These are phyloP conservation scores for Linanthus parryae DNA, from an alignment of 148 eudicot genomes.

Conservation along the genomic window DNA sequence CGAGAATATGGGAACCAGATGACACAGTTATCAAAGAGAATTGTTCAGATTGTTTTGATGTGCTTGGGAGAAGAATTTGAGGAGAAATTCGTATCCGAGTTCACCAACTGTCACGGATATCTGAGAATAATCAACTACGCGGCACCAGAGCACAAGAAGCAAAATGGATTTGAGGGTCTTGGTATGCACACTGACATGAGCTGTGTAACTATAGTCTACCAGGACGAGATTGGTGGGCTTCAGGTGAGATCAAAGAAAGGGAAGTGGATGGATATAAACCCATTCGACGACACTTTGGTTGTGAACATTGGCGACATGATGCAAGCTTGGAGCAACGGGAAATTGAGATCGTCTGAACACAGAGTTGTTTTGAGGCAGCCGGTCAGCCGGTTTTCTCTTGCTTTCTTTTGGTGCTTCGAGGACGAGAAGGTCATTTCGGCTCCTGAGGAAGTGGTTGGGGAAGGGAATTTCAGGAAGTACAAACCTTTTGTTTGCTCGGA, in stretches of 20 bases:
- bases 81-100: conserved; percentile 44
- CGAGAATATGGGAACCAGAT: conserved; percentile 69
- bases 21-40: conserved; percentile 49
- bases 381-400: conserved; percentile 53
- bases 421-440: conserved; percentile 66
- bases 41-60: conserved; percentile 45
- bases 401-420: conserved; percentile 86
- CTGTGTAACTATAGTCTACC: conserved; percentile 76
- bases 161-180: conserved; percentile 67
- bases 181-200: conserved; percentile 91
- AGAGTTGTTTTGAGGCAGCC: conserved; percentile 55
- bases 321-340: conserved; percentile 92
- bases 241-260: conserved; percentile 70
- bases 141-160: conserved; percentile 32
- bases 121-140: conserved; percentile 71
- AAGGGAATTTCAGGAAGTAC: conserved; percentile 40
- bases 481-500: conserved; percentile 53
- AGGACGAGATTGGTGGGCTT: conserved; percentile 75
- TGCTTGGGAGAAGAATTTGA: conserved; percentile 51
- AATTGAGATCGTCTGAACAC: conserved; percentile 72
- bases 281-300: conserved; percentile 56
- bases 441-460: conserved; percentile 68
- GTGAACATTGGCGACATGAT: conserved; percentile 84
- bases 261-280: conserved; percentile 53
- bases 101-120: conserved; percentile 64